These are phyloP conservation scores for Populus alba DNA, from an alignment of 345 rosid species.

Conservation along the genomic window DNA sequence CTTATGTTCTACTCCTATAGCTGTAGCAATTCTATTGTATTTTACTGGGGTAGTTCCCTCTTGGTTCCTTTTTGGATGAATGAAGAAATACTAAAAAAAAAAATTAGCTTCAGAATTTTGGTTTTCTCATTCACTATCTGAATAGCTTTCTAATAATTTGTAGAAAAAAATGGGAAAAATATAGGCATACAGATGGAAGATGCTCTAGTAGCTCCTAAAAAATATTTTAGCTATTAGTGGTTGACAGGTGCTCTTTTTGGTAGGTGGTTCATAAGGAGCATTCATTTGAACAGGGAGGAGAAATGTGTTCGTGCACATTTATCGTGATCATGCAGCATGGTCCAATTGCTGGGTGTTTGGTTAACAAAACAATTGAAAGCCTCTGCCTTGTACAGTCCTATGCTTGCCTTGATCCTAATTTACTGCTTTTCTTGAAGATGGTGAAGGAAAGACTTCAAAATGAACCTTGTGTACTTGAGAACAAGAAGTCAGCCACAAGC, in stretches of 20 bases:
- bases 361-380: constrained; percentile 30
- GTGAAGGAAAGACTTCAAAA: constrained; percentile 13
- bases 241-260: not conserved
- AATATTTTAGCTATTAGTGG: no score
- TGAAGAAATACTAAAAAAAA: no score
- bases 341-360: constrained; percentile 17
- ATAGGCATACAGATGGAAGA: not conserved
- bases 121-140: no score
- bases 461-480: no score
- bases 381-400: constrained; percentile 34
- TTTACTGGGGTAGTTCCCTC: no score
- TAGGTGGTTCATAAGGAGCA: constrained; percentile 36
- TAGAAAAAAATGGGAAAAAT: no score
- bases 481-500: not conserved
- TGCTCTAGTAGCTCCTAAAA: not conserved
- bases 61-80: no score
- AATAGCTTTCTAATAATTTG: no score
- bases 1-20: no score
- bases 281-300: constrained; percentile 33
- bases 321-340: constrained; percentile 47
- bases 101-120: no score
- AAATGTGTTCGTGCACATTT: constrained; percentile 42
- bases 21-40: no score
- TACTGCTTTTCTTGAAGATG: constrained; percentile 23
- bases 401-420: constrained; percentile 9